These are phyloP conservation scores for Colletotrichum orchidophilum DNA, from an alignment of 2,329 filamentous ascomycete species.

Conservation along the genomic window DNA sequence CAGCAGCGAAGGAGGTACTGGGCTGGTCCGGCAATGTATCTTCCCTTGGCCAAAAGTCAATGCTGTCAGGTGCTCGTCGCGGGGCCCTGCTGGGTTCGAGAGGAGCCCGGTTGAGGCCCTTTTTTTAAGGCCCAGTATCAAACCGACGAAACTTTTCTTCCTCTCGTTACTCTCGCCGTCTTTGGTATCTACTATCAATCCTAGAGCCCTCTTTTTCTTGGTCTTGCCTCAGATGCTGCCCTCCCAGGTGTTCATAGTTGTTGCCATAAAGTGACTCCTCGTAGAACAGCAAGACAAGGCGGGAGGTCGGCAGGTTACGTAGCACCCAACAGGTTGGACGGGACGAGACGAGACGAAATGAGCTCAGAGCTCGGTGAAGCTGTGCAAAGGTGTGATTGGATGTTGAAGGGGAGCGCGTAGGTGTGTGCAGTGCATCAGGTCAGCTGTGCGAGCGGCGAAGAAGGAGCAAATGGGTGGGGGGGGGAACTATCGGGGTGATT, in stretches of 20 bases:
- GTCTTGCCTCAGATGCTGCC: background rate
- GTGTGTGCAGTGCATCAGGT: conserved; percentile 8
- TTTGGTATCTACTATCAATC: background rate
- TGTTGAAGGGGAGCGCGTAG: background rate
- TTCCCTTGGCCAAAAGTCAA: conserved; percentile 15
- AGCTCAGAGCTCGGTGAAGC: background rate
- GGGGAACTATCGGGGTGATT: conserved; percentile 13
- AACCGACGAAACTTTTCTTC: background rate
- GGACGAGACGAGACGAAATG: background rate
- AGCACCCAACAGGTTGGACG: background rate
- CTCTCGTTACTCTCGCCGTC: background rate
- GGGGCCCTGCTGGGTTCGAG: background rate
- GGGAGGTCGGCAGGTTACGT: conserved; percentile 4
- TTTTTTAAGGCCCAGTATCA: conserved; percentile 13
- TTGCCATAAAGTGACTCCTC: background rate
- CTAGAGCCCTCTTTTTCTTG: background rate
- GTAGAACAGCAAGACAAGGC: too few species aligned
- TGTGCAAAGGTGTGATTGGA: background rate
- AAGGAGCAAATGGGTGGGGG: background rate
- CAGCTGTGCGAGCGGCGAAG: background rate
- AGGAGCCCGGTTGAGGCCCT: conserved; percentile 9
- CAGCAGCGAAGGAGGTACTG: background rate
- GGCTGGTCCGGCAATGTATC: background rate
- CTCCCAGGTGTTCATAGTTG: background rate
- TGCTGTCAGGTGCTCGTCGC: background rate